phyloP scores from a whole-genome alignment of 805 yeast genomes.

The Phaffomyces opuntiae region DNA sequence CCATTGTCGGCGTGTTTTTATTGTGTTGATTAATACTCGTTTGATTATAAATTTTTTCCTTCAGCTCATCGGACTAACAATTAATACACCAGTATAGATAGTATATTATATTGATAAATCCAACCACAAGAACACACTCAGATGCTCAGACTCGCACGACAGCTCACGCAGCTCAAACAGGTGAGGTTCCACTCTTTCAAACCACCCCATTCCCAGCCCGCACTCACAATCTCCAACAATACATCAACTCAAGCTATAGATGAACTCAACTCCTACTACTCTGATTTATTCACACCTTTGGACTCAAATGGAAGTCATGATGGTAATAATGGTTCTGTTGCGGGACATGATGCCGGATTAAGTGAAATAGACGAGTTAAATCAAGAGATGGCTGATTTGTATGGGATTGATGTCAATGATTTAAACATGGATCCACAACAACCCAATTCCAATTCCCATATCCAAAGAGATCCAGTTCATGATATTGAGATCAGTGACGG shows the following conservation, averaged over 20 bases:
- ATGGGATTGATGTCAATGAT: conserved; percentile 10
- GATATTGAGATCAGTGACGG: not conserved
- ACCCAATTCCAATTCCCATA: too few species aligned
- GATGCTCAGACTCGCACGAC: too few species aligned
- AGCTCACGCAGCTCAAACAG: too few species aligned
- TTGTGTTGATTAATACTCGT: not conserved
- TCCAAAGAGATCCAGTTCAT: too few species aligned
- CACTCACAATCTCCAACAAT: not conserved
- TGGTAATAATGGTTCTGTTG: too few species aligned
- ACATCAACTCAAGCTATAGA: conserved; percentile 6
- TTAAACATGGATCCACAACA: too few species aligned
- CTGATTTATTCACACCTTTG: conserved; percentile 25
- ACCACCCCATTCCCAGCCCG: not conserved
- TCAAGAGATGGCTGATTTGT: conserved; percentile 25
- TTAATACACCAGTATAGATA: too few species aligned
- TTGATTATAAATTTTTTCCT: not conserved
- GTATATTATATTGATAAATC: too few species aligned
- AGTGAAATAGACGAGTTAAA: conserved; percentile 27
- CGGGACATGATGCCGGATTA: too few species aligned
- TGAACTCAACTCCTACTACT: conserved; percentile 29
- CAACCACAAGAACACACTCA: too few species aligned
- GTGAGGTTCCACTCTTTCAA: not conserved
- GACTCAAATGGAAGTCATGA: too few species aligned
- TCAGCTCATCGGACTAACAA: not conserved
- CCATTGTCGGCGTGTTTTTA: not conserved